Evolutionary conservation across 805 yeast species (phyloP).

Genomic region (Wickerhamiella parazyma): DNA sequence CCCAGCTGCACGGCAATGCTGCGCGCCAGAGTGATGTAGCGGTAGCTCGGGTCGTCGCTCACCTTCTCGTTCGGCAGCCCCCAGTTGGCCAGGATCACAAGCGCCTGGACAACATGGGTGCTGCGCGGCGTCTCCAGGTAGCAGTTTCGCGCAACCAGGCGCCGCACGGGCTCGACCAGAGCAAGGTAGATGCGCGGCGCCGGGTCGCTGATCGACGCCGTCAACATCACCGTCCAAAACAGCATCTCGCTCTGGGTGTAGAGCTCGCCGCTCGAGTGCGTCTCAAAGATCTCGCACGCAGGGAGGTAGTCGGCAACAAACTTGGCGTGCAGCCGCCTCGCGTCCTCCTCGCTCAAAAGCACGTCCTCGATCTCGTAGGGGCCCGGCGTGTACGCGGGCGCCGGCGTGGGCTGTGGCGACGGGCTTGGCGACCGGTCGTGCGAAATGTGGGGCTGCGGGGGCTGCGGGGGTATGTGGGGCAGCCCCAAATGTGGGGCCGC

Average conservation of each 20-base stretch:
- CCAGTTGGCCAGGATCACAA: slow-evolving; percentile 76
- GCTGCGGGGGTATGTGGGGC: slow-evolving; percentile 12
- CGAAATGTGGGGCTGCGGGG: too few relatives aligned
- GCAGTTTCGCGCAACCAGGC: slow-evolving; percentile 79
- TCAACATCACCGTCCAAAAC: slow-evolving; percentile 82
- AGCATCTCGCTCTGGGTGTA: slow-evolving; percentile 71
- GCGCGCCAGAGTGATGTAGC: slow-evolving; percentile 80
- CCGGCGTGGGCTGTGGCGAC: not conserved
- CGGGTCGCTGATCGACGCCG: slow-evolving; percentile 77
- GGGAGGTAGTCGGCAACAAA: slow-evolving; percentile 61
- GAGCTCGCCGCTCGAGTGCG: slow-evolving; percentile 58
- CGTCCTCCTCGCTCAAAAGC: slow-evolving; percentile 48
- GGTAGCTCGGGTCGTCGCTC: slow-evolving; percentile 77
- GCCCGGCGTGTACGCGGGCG: slow-evolving; percentile 14
- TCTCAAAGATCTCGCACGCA: slow-evolving; percentile 62
- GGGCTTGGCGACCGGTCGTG: not conserved
- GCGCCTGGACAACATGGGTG: slow-evolving; percentile 84
- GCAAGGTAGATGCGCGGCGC: slow-evolving; percentile 70
- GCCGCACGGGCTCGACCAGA: slow-evolving; percentile 65
- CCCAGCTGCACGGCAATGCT: slow-evolving; percentile 76
- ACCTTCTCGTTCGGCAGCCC: slow-evolving; percentile 88
- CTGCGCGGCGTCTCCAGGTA: slow-evolving; percentile 90
- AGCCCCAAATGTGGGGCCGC: slow-evolving; percentile 3
- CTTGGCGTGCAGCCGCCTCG: slow-evolving; percentile 54
- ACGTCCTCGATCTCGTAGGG: slow-evolving; percentile 50